Evolutionary conservation across 257 asterid species (phyloP).

Genomic region (Solanum neorickii): DNA sequence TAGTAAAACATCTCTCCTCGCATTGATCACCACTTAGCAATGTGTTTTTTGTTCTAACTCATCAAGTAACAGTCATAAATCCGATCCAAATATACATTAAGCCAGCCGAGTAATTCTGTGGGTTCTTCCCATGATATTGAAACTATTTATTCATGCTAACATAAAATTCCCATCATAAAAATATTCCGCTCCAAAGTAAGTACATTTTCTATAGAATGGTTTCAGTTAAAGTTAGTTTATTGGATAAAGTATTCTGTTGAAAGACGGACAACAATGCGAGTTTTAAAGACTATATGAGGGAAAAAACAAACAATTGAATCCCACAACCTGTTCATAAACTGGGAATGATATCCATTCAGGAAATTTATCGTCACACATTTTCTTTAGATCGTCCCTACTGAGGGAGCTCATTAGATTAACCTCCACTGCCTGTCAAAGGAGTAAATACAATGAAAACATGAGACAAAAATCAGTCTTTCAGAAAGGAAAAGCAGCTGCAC

Average conservation of each 20-base stretch:
- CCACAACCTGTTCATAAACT: constrained; percentile 75
- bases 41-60: background rate
- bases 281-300: background rate
- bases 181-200: background rate
- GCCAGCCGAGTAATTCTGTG: background rate
- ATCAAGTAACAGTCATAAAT: background rate
- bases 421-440: constrained; percentile 68
- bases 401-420: constrained; percentile 72
- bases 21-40: background rate
- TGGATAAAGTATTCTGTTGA: background rate
- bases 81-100: background rate
- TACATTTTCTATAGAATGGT: background rate
- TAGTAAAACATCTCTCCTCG: background rate
- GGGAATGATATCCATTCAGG: constrained; percentile 99
- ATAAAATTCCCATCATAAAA: background rate
- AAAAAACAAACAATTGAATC: background rate
- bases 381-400: constrained; percentile 75
- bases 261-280: background rate
- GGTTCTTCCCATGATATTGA: background rate
- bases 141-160: background rate
- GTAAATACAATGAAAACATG: constrained; percentile 2
- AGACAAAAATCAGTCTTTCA: background rate
- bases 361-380: constrained; percentile 82
- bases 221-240: background rate
- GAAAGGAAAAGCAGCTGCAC: background rate